Evolutionary conservation across 768 basidiomycete genomes (phyloP).

Genomic region (Lanmaoa pseudosensibilis): DNA sequence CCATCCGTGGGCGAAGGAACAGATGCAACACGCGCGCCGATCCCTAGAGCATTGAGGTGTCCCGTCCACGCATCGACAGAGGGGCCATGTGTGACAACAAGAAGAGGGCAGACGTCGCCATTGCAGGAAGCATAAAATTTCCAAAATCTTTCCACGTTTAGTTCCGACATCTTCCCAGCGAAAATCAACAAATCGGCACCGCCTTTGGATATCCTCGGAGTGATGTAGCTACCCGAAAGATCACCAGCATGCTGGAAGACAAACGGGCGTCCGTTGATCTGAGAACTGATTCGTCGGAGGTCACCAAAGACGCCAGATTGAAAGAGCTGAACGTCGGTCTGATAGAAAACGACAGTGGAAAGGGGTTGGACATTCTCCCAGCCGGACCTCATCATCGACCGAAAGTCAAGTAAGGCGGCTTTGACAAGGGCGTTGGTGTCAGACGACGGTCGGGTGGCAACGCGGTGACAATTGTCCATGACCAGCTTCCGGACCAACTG

Average conservation of each 20-base stretch:
- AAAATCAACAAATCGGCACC: conserved; percentile 29
- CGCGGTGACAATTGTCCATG: conserved; percentile 17
- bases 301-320: conserved; percentile 17
- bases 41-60: conserved; percentile 9
- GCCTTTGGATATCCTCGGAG: conserved; percentile 21
- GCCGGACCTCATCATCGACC: conserved; percentile 26
- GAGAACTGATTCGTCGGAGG: conserved; percentile 15
- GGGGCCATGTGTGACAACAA: conserved; percentile 16
- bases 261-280: conserved; percentile 26
- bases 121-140: conserved; percentile 18
- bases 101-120: conserved; percentile 28
- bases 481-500: conserved; percentile 22
- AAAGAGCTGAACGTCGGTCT: conserved; percentile 16
- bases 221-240: conserved; percentile 13
- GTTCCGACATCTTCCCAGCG: conserved; percentile 8
- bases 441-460: conserved; percentile 16
- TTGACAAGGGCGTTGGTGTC: conserved; percentile 26
- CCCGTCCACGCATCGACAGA: conserved; percentile 12
- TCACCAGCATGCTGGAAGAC: conserved; percentile 23
- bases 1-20: not conserved
- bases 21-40: conserved; percentile 14
- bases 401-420: conserved; percentile 28
- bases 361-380: conserved; percentile 23
- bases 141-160: conserved; percentile 9
- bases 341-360: conserved; percentile 22